Percentiles rank a stretch among this genome's conserved stretches.
These are phyloP conservation scores for Candida silvatica DNA, from an alignment of 805 yeast species.

Conservation along the genomic window DNA sequence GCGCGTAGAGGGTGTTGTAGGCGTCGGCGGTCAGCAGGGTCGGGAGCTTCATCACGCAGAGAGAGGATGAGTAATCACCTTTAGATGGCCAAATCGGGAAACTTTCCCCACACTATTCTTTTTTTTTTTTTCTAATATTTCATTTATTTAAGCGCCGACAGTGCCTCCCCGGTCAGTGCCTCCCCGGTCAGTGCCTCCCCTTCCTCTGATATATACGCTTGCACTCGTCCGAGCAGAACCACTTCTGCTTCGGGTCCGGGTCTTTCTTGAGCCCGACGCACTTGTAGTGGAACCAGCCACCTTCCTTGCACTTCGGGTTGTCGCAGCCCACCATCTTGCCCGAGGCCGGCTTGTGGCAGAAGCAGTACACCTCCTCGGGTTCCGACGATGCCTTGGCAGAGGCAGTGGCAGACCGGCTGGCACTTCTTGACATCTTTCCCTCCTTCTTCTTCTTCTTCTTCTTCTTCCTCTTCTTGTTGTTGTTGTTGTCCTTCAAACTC, in stretches of 20 bases:
- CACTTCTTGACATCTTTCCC: too few relatives aligned
- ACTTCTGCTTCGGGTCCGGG: constrained; percentile 62
- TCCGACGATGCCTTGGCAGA: not conserved
- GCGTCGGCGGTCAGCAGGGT: constrained; percentile 54
- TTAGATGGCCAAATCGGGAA: too few relatives aligned
- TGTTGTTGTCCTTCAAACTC: constrained; percentile 3
- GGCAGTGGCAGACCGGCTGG: not conserved
- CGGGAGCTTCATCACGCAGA: not conserved
- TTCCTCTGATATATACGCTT: not conserved
- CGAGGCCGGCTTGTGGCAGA: constrained; percentile 43
- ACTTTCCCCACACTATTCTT: too few relatives aligned
- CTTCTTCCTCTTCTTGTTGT: constrained; percentile 3
- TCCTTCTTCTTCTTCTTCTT: not conserved
- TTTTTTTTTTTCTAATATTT: constrained; percentile 5
- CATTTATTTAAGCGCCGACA: too few relatives aligned
- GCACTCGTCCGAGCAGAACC: constrained; percentile 87
- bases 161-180: too few relatives aligned
- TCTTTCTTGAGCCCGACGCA: constrained; percentile 88
- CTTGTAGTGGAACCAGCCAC: constrained; percentile 93
- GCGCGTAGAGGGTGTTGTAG: constrained; percentile 56
- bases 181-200: too few relatives aligned
- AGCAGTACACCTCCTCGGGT: constrained; percentile 29
- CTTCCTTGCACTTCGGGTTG: constrained; percentile 69
- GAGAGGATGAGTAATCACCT: too few relatives aligned
- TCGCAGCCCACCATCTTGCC: constrained; percentile 98